Evolutionary conservation across 177 flowering plant genomes (phyloP).

Genomic region (Tripterygium wilfordii): DNA sequence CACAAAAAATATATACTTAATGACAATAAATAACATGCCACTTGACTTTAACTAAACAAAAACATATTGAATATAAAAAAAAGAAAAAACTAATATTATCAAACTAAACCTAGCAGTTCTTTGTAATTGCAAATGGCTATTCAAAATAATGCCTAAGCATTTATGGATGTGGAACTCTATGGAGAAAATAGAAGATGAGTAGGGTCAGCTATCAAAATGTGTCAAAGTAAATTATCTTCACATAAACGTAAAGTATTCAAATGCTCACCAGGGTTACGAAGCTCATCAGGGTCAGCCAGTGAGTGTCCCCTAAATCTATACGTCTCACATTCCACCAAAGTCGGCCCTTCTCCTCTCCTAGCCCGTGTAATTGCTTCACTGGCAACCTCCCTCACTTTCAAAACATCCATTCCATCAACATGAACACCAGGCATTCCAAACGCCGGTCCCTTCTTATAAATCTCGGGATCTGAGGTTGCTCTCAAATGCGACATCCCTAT

Average conservation of each 20-base stretch:
- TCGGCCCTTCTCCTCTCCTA: slow-evolving; percentile 93
- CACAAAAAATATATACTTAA: too few species aligned
- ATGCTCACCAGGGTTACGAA: slow-evolving; percentile 83
- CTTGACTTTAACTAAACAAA: too few species aligned
- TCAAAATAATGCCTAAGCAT: too few species aligned
- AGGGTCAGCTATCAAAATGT: too few species aligned
- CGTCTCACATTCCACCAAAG: slow-evolving; percentile 90
- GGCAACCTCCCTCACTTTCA: slow-evolving; percentile 97
- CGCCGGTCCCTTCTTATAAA: slow-evolving; percentile 95
- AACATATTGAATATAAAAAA: too few species aligned
- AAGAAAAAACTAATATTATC: too few species aligned
- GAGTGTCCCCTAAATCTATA: slow-evolving; percentile 96
- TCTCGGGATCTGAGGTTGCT: slow-evolving; percentile 88
- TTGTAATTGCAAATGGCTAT: too few species aligned
- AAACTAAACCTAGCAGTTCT: too few species aligned
- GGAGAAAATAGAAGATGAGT: too few species aligned
- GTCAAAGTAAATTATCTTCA: too few species aligned
- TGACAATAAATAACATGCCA: too few species aligned
- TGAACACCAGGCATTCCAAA: slow-evolving; percentile 97
- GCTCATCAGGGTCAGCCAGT: slow-evolving; percentile 97
- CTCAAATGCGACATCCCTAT: slow-evolving; percentile 97
- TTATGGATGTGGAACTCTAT: too few species aligned
- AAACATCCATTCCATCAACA: slow-evolving; percentile 99
- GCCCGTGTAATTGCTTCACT: slow-evolving; percentile 82
- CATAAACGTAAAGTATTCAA: background rate